Evolutionary conservation across 257 asterid genomes (phyloP).

Genomic region (Cruciata laevipes): DNA sequence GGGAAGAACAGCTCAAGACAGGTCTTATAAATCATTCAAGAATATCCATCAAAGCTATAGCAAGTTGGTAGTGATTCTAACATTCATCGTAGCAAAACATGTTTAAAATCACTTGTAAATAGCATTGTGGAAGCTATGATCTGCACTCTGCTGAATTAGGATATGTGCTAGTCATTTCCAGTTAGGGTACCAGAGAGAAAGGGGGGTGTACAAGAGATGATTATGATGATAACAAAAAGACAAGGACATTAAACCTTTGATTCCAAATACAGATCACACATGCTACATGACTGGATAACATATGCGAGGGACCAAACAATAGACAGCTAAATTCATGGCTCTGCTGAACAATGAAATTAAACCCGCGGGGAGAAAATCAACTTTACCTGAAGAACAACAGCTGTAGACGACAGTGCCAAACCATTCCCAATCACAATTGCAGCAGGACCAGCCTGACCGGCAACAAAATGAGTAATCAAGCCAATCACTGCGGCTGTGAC

Average conservation of each 20-base stretch:
- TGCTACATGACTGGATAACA: neutral
- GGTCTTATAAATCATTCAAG: neutral
- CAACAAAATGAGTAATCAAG: constrained; percentile 61
- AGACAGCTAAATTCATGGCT: neutral
- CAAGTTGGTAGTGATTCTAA: neutral
- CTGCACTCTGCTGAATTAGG: neutral
- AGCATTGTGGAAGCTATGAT: constrained; percentile 2
- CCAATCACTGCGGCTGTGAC: constrained; percentile 83
- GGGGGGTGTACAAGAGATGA: neutral
- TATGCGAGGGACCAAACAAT: no score
- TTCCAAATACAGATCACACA: neutral
- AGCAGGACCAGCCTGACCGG: constrained; percentile 92
- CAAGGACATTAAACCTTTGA: no score
- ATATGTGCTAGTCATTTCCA: neutral
- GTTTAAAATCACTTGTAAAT: neutral
- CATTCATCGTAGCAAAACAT: neutral
- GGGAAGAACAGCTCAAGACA: neutral
- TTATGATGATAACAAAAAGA: no score
- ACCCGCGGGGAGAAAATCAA: neutral
- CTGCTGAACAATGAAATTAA: neutral
- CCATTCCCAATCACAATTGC: constrained; percentile 98
- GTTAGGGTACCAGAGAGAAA: neutral
- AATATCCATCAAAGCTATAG: neutral
- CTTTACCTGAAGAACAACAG: constrained; percentile 95
- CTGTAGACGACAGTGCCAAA: constrained; percentile 97